Evolutionary conservation across 2,329 filamentous ascomycete species (phyloP).

Genomic region (Penicillium sclerotiorum): DNA sequence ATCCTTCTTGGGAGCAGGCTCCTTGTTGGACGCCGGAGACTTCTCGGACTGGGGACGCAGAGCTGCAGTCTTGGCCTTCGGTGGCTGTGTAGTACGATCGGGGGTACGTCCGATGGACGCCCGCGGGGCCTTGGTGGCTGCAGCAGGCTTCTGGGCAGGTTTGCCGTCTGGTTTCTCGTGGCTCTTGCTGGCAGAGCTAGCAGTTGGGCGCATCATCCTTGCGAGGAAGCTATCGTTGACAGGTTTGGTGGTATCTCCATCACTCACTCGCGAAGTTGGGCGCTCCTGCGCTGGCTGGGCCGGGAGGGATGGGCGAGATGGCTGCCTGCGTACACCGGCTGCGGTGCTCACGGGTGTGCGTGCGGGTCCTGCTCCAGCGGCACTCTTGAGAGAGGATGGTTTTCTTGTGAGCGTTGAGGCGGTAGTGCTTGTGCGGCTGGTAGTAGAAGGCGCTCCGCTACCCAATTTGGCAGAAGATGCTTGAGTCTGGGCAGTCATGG

Average conservation of each 20-base stretch:
- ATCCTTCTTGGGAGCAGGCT: conserved; percentile 11
- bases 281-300: conserved; percentile 35
- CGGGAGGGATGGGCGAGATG: conserved; percentile 36
- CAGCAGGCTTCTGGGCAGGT: neutral
- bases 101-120: conserved; percentile 28
- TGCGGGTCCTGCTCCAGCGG: conserved; percentile 23
- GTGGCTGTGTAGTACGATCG: conserved; percentile 19
- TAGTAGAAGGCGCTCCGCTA: conserved; percentile 22
- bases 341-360: conserved; percentile 29
- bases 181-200: conserved; percentile 52
- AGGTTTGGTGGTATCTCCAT: conserved; percentile 38
- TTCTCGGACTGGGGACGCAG: conserved; percentile 27
- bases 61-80: conserved; percentile 19
- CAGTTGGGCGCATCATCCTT: conserved; percentile 56
- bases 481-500: conserved; percentile 44
- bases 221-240: conserved; percentile 52
- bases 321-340: conserved; percentile 32
- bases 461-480: conserved; percentile 42
- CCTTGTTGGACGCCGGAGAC: conserved; percentile 12
- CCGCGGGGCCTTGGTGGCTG: conserved; percentile 24
- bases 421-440: conserved; percentile 30
- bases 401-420: conserved; percentile 37
- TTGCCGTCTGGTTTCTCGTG: conserved; percentile 48
- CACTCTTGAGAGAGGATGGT: conserved; percentile 37
- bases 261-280: conserved; percentile 46